Conservation (phyloP, 2,329 filamentous ascomycete genomes). For the Colletotrichum lupini region DNA sequence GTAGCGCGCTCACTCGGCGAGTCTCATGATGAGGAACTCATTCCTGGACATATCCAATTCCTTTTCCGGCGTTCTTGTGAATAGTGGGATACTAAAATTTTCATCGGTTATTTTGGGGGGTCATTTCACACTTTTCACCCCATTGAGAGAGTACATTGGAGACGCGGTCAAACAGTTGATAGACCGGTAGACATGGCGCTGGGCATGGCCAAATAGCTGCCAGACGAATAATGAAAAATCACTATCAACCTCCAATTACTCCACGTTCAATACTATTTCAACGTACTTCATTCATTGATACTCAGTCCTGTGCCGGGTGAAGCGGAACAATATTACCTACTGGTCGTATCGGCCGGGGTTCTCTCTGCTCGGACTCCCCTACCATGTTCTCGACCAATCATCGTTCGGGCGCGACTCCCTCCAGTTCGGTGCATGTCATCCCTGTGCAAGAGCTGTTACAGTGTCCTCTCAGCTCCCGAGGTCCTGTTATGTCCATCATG, state of each 20-base stretch:
- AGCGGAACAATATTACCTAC: not conserved
- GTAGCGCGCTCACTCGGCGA: not conserved
- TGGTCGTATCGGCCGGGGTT: constrained; percentile 6
- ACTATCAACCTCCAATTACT: not conserved
- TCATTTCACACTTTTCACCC: not conserved
- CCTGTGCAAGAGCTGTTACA: constrained; percentile 31
- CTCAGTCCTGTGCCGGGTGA: not conserved
- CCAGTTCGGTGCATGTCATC: constrained; percentile 5
- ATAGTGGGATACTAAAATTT: constrained; percentile 10
- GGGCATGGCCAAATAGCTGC: not conserved
- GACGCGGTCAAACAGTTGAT: constrained; percentile 14
- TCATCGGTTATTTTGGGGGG: not conserved
- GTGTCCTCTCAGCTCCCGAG: constrained; percentile 22
- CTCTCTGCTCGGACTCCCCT: not conserved
- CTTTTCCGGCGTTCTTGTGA: constrained; percentile 20
- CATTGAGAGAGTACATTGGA: not conserved
- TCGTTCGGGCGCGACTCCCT: not conserved
- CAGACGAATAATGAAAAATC: not conserved
- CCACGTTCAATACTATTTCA: not conserved
- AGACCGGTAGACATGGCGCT: not conserved
- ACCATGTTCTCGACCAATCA: constrained; percentile 22
- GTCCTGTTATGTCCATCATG: constrained; percentile 9
- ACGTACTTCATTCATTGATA: not conserved
- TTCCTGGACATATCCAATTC: not conserved
- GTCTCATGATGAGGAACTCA: not conserved